Conservation (phyloP, 2,329 filamentous ascomycete genomes). For the Penicillium palitans region DNA sequence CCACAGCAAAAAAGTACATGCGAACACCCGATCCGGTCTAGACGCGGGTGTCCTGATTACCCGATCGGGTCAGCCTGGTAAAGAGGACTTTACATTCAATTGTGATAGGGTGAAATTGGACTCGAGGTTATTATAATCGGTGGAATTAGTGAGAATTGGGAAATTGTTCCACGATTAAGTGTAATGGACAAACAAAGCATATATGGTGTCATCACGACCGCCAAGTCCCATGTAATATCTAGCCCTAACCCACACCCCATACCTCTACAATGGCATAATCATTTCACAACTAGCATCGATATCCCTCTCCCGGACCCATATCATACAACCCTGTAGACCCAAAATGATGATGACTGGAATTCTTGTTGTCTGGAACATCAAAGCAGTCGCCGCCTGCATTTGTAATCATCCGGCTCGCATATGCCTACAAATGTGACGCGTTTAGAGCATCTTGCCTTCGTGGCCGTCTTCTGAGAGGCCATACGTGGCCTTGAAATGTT, state of each 20-base stretch:
- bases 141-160: neutral
- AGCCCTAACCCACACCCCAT: neutral
- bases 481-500: neutral
- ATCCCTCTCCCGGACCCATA: neutral
- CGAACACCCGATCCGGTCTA: no score
- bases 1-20: no score
- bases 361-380: neutral
- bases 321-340: no score
- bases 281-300: neutral
- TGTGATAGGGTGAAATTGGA: neutral
- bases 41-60: neutral
- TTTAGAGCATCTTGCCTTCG: neutral
- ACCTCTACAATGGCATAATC: neutral
- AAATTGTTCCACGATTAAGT: neutral
- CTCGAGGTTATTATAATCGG: neutral
- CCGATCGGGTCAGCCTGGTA: neutral
- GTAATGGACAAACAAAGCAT: neutral
- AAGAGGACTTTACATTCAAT: neutral
- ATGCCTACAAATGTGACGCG: neutral
- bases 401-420: neutral
- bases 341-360: neutral
- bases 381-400: neutral
- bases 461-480: neutral
- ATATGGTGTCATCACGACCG: neutral
- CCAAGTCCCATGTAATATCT: neutral